Base-by-base conservation (phyloP, 495 filamentous ascomycete genomes). In the Saxophila tyrrhenica region DNA sequence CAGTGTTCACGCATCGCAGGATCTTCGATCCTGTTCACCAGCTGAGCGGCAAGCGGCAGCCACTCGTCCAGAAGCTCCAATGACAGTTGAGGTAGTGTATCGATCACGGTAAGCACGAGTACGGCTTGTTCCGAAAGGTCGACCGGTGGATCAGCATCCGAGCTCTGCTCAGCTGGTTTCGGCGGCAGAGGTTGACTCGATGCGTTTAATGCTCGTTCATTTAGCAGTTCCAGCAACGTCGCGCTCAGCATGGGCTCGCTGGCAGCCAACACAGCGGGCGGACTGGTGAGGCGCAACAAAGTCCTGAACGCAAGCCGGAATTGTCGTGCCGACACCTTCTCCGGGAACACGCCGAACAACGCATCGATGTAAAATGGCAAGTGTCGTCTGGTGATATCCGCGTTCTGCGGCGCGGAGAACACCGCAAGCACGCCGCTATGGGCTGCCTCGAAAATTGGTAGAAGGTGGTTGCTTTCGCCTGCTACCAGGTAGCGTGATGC, bases 231-330 rank as follows among this genome's bases (percentile, higher is more conserved):
- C 13, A 97, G 73, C 1, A 96, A 67, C 1, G 80, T 83, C 35
- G 89, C 85, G 0, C 87, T 76, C 19, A 96, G 77, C 52, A 86
- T 72, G 1, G 86, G 89, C 49, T 94, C 82, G 8, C 69, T 75
- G 46, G 76, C 79, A 16, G 85, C 78, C 32, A 95, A 71, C 16
- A 77, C 78, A 29, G 81, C 86, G 0, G 92, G 90, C 20, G 90
- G 89, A 1, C 85, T 81, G n/a, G 87, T 79, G 50, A 96, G 82
- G 61, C 84, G 82, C 60, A 96, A 79, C 49, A 97, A 72, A 8
- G 88, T 91, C 65, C 86, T 89, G 76, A 95, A 90, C 21, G 91
- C 92, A 16, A 97, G 77, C 38, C 91, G 81, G 71, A 98, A 97
- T 71, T 98, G 92, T 7, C 89, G 79, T 2, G 84, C 78, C 1